Evolutionary conservation across 176 grass and related monocot species (phyloP), one percentile per base, ranked within the genome.

Genomic region (Stipa capillata): DNA sequence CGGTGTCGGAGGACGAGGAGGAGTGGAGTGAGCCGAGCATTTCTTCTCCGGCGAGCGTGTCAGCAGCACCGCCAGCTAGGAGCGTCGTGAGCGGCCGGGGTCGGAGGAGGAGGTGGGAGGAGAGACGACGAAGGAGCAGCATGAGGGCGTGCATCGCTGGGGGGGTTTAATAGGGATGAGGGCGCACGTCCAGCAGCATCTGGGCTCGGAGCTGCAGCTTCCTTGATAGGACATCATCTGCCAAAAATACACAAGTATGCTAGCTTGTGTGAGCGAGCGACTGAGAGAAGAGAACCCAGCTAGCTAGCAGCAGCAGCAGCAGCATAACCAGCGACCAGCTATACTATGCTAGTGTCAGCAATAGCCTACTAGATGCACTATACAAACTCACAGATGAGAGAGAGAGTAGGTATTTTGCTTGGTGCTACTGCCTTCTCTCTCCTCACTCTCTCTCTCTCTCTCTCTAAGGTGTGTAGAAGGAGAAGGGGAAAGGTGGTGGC

Each of bases 181-280:
- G 48, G 78, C 51, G 84, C 51, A 65, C 53, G 57, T 39, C 57
- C 36, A 43, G 66, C 74, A 91, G 81, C 86, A 87, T 87, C 87
- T 89, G 89, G 71, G 51, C 73, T 82, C 84, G 89, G 83, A 84
- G 83, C 55, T 81, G 95, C 77, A 90, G 88, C 96, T 91, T 99
- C 92, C 83, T 85, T 95, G 90, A 95, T 86, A 95, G 96, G 87
- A 93, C 96, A 95, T 91, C 85, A 95, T 99, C 92, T 93, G 88
- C 89, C 88, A 99, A 93, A 89, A 93, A 90, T 77, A 92, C 85
- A 91, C 51, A 87, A 78, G 77, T 61, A 70, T 70, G 67, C 66
- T 69, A 69, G 77, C 52, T 82, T 81, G 74, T 67, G 84, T 50
- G 77, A 69, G 88, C 45, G 85, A 77, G 51, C 32, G 84, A 82